These are phyloP conservation scores for Moesziomyces sp. DNA, from an alignment of 1,284 basidiomycete species.

Conservation along the genomic window DNA sequence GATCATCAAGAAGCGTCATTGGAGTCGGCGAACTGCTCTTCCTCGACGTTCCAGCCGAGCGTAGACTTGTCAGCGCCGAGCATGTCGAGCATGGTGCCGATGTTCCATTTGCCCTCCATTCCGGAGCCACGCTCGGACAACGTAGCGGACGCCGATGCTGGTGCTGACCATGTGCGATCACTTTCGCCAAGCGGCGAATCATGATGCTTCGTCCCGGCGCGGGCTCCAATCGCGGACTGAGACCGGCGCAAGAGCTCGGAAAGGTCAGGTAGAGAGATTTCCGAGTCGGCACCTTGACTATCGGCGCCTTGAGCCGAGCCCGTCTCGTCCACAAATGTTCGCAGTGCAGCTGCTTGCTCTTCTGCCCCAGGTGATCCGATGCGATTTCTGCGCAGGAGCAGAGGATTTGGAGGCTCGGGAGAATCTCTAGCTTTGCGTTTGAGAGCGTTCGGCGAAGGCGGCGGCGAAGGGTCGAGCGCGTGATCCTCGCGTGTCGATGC, in stretches of 20 bases:
- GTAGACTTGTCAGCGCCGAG: slow-evolving; percentile 45
- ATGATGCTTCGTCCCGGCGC: slow-evolving; percentile 3
- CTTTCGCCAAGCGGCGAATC: background rate
- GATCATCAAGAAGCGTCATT: background rate
- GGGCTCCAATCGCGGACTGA: slow-evolving; percentile 6
- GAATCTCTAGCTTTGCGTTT: slow-evolving; percentile 13
- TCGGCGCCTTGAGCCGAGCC: slow-evolving; percentile 7
- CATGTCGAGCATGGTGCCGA: slow-evolving; percentile 51
- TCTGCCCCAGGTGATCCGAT: slow-evolving; percentile 26
- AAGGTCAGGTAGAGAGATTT: slow-evolving; percentile 30
- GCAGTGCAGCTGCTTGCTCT: slow-evolving; percentile 31
- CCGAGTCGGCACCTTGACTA: slow-evolving; percentile 28
- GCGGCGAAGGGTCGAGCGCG: slow-evolving; percentile 35
- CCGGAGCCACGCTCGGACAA: slow-evolving; percentile 6
- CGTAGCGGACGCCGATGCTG: background rate
- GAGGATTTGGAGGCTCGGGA: slow-evolving; percentile 12
- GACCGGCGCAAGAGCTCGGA: slow-evolving; percentile 36
- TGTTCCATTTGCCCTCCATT: slow-evolving; percentile 47
- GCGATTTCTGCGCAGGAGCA: slow-evolving; percentile 8
- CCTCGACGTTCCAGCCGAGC: slow-evolving; percentile 39
- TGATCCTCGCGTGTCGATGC: slow-evolving; percentile 26
- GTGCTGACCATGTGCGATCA: background rate
- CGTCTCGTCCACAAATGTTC: slow-evolving; percentile 6
- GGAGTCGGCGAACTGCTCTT: slow-evolving; percentile 35
- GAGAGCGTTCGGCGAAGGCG: background rate